Evolutionary conservation across 2,329 filamentous ascomycete species (phyloP).

Genomic region (Akanthomyces uredinophilus): DNA sequence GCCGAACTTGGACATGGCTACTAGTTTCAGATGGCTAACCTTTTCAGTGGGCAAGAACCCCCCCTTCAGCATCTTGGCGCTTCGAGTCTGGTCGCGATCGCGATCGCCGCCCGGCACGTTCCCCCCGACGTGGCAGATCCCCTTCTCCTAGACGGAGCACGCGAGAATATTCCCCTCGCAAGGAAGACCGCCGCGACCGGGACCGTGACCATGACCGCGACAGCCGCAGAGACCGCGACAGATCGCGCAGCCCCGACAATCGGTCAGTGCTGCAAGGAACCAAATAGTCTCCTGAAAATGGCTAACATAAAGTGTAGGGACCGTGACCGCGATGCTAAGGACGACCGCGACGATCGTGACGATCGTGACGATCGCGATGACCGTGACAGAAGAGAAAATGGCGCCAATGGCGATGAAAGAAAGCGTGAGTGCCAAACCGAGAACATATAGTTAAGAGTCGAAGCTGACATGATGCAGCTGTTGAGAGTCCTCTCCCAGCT

Average conservation of each 20-base stretch:
- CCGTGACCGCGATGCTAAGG: conserved; percentile 53
- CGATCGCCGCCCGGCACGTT: conserved; percentile 57
- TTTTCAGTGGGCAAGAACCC: conserved; percentile 89
- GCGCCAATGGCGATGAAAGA: conserved; percentile 78
- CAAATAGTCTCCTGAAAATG: neutral
- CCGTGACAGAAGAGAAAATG: conserved; percentile 69
- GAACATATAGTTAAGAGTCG: conserved; percentile 17
- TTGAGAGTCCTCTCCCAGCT: conserved; percentile 74
- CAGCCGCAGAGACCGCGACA: conserved; percentile 69
- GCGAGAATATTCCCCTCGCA: conserved; percentile 79
- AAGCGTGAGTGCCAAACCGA: conserved; percentile 59
- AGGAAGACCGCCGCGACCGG: conserved; percentile 78
- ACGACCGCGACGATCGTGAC: conserved; percentile 67
- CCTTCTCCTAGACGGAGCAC: conserved; percentile 72
- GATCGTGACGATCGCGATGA: conserved; percentile 37
- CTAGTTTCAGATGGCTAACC: conserved; percentile 13
- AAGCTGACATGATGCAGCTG: conserved; percentile 37
- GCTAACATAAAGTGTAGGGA: conserved; percentile 32
- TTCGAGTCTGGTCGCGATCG: conserved; percentile 88
- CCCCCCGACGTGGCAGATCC: conserved; percentile 65
- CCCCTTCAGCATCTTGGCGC: conserved; percentile 95
- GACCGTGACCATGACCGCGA: conserved; percentile 76
- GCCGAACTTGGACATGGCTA: conserved; percentile 22
- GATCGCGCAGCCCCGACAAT: conserved; percentile 65
- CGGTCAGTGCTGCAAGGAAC: conserved; percentile 36